Evolutionary conservation across 2,329 filamentous ascomycete genomes (phyloP).

Genomic region (Monosporascus sp.): DNA sequence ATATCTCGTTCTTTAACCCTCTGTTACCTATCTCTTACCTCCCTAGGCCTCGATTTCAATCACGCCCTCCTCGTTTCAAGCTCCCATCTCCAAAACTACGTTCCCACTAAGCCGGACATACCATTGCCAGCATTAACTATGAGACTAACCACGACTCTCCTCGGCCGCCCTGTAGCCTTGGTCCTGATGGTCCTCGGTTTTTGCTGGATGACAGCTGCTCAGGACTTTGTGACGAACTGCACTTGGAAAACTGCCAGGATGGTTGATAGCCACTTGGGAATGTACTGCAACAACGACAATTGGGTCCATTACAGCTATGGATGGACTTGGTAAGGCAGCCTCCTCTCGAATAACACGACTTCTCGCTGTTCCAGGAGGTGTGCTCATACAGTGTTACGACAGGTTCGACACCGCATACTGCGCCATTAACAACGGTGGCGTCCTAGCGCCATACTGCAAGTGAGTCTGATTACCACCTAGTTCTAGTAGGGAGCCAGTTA

Average conservation of each 20-base stretch:
- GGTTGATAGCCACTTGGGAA: conserved; percentile 27
- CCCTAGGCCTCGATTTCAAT: no score
- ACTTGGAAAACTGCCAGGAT: conserved; percentile 30
- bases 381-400: conserved; percentile 1
- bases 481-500: not conserved
- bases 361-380: not conserved
- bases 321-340: conserved; percentile 30
- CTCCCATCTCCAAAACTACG: no score
- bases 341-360: not conserved
- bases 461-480: conserved; percentile 8
- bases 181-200: conserved; percentile 15
- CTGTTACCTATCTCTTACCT: no score
- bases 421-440: conserved; percentile 22
- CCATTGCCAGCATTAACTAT: not conserved
- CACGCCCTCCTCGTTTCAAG: no score
- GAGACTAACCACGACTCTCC: conserved; percentile 1
- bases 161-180: conserved; percentile 5
- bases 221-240: conserved; percentile 29
- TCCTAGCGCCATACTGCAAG: conserved; percentile 17
- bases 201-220: conserved; percentile 20
- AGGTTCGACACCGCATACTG: conserved; percentile 33
- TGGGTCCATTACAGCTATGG: conserved; percentile 30
- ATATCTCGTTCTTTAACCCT: no score
- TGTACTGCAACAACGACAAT: conserved; percentile 35
- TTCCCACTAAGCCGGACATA: not conserved